Percentiles rank a stretch among this genome's conserved stretches.
These are phyloP conservation scores for Leishmania aethiopica DNA, from an alignment of 208 protist genomes.

Conservation along the genomic window DNA sequence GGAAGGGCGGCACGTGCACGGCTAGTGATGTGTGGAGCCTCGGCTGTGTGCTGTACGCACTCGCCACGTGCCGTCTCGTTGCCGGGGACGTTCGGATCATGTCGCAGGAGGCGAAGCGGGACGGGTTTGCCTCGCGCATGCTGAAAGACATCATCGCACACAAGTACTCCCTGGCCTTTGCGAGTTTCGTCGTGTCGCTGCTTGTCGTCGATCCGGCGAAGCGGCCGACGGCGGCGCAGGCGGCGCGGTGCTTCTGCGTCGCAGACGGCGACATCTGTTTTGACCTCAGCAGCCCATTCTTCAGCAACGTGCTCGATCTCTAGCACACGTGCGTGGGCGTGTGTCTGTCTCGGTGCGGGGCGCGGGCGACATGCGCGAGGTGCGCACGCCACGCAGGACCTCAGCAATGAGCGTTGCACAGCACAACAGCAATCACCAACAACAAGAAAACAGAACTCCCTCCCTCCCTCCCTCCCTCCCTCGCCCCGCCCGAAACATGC, in stretches of 20 bases:
- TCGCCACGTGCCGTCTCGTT: conserved; percentile 71
- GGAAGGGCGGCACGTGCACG: conserved; percentile 57
- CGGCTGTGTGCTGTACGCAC: conserved; percentile 86
- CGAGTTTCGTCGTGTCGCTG: conserved; percentile 79
- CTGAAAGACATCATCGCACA: conserved; percentile 63
- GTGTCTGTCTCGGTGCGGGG: background rate
- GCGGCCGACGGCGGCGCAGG: conserved; percentile 69
- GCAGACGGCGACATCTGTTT: conserved; percentile 51
- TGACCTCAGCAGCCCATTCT: conserved; percentile 61
- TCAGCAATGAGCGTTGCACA: too few relatives aligned
- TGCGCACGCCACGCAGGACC: too few relatives aligned
- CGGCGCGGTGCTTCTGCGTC: conserved; percentile 56
- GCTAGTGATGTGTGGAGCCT: conserved; percentile 87
- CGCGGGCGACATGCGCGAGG: too few relatives aligned
- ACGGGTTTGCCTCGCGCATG: conserved; percentile 71
- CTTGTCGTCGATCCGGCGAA: conserved; percentile 66
- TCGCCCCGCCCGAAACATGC: background rate
- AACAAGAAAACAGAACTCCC: background rate
- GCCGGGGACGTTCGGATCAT: conserved; percentile 68
- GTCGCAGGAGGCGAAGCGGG: conserved; percentile 64
- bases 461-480: background rate
- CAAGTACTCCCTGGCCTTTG: conserved; percentile 73
- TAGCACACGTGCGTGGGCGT: background rate
- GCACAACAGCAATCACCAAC: too few relatives aligned
- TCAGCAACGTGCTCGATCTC: conserved; percentile 75